Conservation (phyloP, 139 green algal species). For the Mychonastes homosphaera region DNA sequence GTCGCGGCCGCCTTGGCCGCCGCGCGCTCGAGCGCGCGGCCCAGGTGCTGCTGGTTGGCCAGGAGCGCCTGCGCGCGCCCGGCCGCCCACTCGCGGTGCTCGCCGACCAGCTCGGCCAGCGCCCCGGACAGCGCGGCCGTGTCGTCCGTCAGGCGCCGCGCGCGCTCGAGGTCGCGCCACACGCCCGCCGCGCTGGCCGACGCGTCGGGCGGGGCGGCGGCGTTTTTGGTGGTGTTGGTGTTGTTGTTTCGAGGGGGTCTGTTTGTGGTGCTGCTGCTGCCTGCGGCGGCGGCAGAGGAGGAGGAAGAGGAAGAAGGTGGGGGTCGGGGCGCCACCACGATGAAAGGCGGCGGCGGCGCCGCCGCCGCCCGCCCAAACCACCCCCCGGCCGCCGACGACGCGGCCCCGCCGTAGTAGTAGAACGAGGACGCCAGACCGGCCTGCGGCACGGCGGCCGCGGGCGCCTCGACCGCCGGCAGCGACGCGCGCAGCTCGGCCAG, state of each 20-base stretch:
- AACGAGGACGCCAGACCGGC: neutral
- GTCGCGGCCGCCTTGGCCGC: slow-evolving; percentile 3
- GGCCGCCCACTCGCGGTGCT: slow-evolving; percentile 5
- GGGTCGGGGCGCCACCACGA: too few relatives aligned
- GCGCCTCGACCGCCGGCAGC: neutral
- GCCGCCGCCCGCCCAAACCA: too few relatives aligned
- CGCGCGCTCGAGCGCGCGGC: slow-evolving; percentile 4
- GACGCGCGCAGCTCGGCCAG: neutral
- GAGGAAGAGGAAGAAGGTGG: too few relatives aligned
- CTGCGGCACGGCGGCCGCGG: neutral
- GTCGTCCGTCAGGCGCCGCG: neutral
- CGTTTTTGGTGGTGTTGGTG: neutral
- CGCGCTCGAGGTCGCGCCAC: neutral
- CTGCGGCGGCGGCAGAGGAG: neutral
- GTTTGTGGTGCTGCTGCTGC: neutral
- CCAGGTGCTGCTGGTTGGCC: slow-evolving; percentile 13
- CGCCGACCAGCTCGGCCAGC: neutral
- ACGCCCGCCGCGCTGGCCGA: neutral
- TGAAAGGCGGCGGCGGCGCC: too few relatives aligned
- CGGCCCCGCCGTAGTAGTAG: too few relatives aligned
- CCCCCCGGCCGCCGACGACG: too few relatives aligned
- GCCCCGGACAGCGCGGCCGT: neutral
- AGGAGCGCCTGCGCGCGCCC: neutral
- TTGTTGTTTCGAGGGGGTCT: neutral
- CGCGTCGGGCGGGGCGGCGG: neutral